phyloP scores from a whole-genome alignment of 768 basidiomycete species.

The Trametes cubensis region DNA sequence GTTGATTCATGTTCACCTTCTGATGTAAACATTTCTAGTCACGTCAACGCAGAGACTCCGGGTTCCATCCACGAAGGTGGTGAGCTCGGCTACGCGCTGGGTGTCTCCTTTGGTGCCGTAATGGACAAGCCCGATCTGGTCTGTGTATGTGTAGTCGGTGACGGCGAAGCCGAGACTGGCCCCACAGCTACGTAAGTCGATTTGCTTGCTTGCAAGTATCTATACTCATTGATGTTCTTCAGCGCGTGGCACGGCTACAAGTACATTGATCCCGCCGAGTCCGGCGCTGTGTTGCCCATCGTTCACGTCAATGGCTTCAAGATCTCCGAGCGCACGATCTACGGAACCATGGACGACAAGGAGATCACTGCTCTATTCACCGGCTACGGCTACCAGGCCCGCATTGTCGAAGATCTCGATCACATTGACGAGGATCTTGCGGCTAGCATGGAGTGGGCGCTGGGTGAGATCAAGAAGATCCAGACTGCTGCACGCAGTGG shows the following conservation, averaged over 20 bases:
- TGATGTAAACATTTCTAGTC: slow-evolving; percentile 41
- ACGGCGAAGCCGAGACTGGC: slow-evolving; percentile 85
- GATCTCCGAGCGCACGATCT: slow-evolving; percentile 89
- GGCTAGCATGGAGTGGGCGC: slow-evolving; percentile 80
- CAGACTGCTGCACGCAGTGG: slow-evolving; percentile 78
- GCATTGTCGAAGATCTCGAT: slow-evolving; percentile 70
- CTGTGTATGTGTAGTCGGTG: slow-evolving; percentile 81
- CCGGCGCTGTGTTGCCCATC: slow-evolving; percentile 90
- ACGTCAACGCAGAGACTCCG: slow-evolving; percentile 83
- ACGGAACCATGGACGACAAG: slow-evolving; percentile 88
- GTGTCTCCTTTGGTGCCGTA: slow-evolving; percentile 83
- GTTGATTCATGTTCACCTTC: not conserved
- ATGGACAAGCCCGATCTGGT: slow-evolving; percentile 92
- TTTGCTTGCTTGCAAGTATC: not conserved
- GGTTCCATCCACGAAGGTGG: slow-evolving; percentile 92
- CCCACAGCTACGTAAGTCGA: slow-evolving; percentile 61
- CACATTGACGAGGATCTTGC: slow-evolving; percentile 80
- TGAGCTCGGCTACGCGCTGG: slow-evolving; percentile 87
- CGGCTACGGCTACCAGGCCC: slow-evolving; percentile 88
- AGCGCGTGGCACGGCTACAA: slow-evolving; percentile 86
- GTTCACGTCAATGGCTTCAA: slow-evolving; percentile 89
- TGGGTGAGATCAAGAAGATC: slow-evolving; percentile 72
- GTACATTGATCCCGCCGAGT: slow-evolving; percentile 88
- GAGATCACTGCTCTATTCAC: slow-evolving; percentile 77
- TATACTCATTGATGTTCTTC: not conserved